Base-by-base conservation (phyloP, 441 rosid genomes). In the Adansonia rubrostipa region DNA sequence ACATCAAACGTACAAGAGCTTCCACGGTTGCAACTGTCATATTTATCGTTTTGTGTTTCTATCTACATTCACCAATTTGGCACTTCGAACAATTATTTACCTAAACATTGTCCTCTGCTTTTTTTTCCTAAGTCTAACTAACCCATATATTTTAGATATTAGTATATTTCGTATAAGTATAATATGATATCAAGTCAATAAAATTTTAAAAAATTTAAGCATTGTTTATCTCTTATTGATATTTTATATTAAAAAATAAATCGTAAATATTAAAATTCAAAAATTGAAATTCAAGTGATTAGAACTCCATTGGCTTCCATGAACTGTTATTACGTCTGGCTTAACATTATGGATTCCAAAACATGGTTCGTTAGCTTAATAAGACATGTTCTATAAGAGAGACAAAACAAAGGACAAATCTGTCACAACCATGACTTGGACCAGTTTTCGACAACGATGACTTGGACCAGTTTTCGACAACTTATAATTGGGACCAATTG, bases 401-500 rank as follows among this genome's bases (percentile, higher is more conserved):
- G 42, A 8, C 6, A 24, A 53, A 53, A 6, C 6, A 10, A 54
- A 45, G 64, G 14, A 22, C n/a, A 72, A 73, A 44, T 36, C 48
- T 40, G 28, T 24, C 28, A 24, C 28, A 24, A n/a, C n/a, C n/a
- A n/a, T n/a, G n/a, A n/a, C n/a, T n/a, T n/a, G n/a, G n/a, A n/a
- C n/a, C n/a, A n/a, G n/a, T 14, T n/a, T 3, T 13, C 11, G 75
- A 74, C 78, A 45, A 50, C 20, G 11, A 65, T 64, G 54, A 45
- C 28, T 54, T 73, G 17, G 69, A 75, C 69, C 6, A 56, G 48
- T 56, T 33, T 57, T 56, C 67, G 79, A 73, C 84, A 70, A 63
- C 78, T 58, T 79, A 51, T 15, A 9, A 67, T 73, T 78, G 78
- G 78, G 64, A 73, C 77, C 77, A 71, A 77, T 33, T 78, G 84